Evolutionary conservation across 2,329 filamentous ascomycete genomes (phyloP).

Genomic region (Mycosphaerelloides madeirae): DNA sequence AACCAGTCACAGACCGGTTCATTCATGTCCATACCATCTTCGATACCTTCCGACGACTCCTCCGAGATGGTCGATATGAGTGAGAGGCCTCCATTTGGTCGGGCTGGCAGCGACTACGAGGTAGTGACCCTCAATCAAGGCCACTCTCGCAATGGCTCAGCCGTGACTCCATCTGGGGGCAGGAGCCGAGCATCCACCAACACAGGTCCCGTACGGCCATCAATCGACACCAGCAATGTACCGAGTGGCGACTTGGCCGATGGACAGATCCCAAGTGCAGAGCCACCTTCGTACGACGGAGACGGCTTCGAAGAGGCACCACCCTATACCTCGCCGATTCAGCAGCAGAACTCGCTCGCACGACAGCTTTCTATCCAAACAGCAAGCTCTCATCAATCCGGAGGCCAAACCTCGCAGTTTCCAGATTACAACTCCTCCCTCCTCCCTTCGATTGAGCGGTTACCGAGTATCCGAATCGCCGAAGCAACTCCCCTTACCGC

Average conservation of each 20-base stretch:
- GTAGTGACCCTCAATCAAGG: conserved; percentile 37
- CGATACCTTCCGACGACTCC: conserved; percentile 30
- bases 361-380: conserved; percentile 4
- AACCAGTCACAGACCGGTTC: conserved; percentile 40
- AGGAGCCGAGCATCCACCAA: conserved; percentile 28
- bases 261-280: conserved; percentile 26
- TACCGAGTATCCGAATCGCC: conserved; percentile 44
- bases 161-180: conserved; percentile 13
- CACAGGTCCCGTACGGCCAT: conserved; percentile 20
- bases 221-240: conserved; percentile 23
- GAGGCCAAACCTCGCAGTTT: no score
- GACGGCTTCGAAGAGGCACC: conserved; percentile 44
- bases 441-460: conserved; percentile 36
- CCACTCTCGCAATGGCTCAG: conserved; percentile 30
- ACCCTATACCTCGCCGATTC: conserved; percentile 42
- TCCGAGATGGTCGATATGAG: conserved; percentile 21
- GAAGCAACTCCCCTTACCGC: conserved; percentile 32
- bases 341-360: conserved; percentile 8
- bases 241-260: conserved; percentile 27
- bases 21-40: conserved; percentile 29
- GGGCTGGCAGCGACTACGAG: conserved; percentile 39
- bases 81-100: conserved; percentile 28
- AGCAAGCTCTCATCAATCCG: no score
- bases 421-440: conserved; percentile 25
- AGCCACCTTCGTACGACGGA: conserved; percentile 34